Base-by-base conservation (phyloP, 768 basidiomycete genomes). In the Hygrophoropsis aurantiaca region DNA sequence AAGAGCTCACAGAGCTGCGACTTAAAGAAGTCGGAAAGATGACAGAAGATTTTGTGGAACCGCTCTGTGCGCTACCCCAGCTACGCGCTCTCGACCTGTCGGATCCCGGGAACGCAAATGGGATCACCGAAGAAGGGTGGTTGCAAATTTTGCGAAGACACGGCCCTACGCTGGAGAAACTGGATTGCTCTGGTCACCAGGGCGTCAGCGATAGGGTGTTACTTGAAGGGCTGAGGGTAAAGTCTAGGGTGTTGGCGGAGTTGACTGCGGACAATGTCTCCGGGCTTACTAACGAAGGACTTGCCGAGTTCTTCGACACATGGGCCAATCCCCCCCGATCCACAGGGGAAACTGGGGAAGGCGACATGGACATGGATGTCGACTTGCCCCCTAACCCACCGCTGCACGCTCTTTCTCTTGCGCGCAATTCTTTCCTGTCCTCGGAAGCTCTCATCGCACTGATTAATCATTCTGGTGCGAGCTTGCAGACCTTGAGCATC, bases 1-100 rank as follows among this genome's bases (percentile, higher is more conserved):
- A 77, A 19, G 61, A 65, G 3, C 69, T 98, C 15, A 75, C 66
- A n/a, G 82, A 84, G 40, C 78, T 99, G 1, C 79, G 89, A 3
- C 71, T 99, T 32, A 80, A 82, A 50, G 90, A 94, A 59, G 65
- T 97, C 25, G 91, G 86, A 6, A 68, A 79, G 51, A 64, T 98
- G 47, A 65, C 74, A 44, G 85, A 92, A 54, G 70, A 67, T 2
- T 92, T 87, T 59, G 67, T 90, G 3, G 67, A 66, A 5, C 66
- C 73, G 26, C 66, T 97, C 23, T 61, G 64, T 21, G 49, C 49
- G 13, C 40, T 67, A 8, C 41, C 66, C 1, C 51, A 61, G 52
- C 66, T 93, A 19, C 75, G 68, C 11, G 69, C 67, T 7, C 74
- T 97, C 23, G 90, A 97, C 60, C 62, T 97, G 5, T 82, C 85